Conservation (phyloP, 768 basidiomycete genomes). For the Xanthoconium stramineum region DNA sequence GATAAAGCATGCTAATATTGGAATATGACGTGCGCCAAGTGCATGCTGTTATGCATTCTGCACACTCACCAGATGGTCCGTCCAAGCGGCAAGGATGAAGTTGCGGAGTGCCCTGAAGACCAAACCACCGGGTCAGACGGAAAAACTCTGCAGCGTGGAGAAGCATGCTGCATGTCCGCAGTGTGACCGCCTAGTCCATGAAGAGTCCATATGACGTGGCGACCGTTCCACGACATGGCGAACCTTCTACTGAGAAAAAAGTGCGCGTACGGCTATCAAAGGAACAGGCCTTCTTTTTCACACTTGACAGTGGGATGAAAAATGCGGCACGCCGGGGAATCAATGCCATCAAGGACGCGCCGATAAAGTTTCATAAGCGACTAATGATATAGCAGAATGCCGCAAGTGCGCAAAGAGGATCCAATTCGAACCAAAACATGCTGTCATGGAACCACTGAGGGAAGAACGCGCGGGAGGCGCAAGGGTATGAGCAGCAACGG, state of each 20-base stretch:
- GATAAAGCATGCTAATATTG: constrained; percentile 7
- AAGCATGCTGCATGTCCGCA: constrained; percentile 20
- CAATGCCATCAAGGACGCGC: constrained; percentile 24
- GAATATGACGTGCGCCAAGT: constrained; percentile 5
- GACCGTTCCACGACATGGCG: constrained; percentile 16
- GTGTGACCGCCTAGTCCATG: constrained; percentile 19
- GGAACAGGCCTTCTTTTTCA: constrained; percentile 22
- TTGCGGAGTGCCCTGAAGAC: not conserved
- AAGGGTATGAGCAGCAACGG: constrained; percentile 7
- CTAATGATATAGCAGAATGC: constrained; percentile 20
- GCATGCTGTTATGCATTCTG: not conserved
- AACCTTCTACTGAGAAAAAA: constrained; percentile 20
- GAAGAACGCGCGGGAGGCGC: constrained; percentile 10
- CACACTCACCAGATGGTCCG: not conserved
- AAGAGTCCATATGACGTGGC: constrained; percentile 16
- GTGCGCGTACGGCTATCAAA: constrained; percentile 20
- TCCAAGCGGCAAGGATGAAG: not conserved
- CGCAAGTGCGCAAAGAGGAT: constrained; percentile 10
- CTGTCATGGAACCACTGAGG: constrained; percentile 22
- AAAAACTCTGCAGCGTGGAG: constrained; percentile 1
- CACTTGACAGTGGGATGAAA: constrained; percentile 18
- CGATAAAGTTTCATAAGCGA: constrained; percentile 30
- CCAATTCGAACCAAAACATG: constrained; percentile 14
- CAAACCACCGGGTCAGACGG: not conserved
- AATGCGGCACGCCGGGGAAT: constrained; percentile 22